Percentiles rank a stretch among this genome's conserved stretches.
Conservation (phyloP, 306 rosid species). For the Fragaria ananassa region DNA sequence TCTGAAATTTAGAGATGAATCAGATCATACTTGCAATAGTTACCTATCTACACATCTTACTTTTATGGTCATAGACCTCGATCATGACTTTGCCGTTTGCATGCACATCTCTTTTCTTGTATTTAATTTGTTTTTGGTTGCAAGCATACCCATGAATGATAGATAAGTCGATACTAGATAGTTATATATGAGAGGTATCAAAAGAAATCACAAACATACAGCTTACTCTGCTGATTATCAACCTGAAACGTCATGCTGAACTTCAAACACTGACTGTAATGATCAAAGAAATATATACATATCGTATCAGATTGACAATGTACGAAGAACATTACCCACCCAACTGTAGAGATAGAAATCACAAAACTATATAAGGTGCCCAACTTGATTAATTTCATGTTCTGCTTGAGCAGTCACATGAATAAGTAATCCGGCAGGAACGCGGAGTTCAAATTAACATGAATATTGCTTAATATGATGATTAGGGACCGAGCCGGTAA, state of each 20-base stretch:
- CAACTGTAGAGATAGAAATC: background rate
- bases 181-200: background rate
- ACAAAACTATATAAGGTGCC: background rate
- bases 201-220: background rate
- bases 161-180: background rate
- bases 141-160: background rate
- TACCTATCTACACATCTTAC: too few relatives aligned
- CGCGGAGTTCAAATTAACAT: background rate
- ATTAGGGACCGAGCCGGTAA: slow-evolving; percentile 82
- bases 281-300: background rate
- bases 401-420: slow-evolving; percentile 2
- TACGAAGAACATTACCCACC: slow-evolving; percentile 7
- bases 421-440: background rate
- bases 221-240: background rate
- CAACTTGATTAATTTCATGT: background rate
- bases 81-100: too few relatives aligned
- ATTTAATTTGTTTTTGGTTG: background rate
- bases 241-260: background rate
- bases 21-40: background rate
- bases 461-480: background rate
- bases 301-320: background rate
- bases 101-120: too few relatives aligned
- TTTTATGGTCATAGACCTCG: too few relatives aligned
- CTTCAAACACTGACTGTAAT: background rate
- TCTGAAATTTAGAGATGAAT: background rate